Percentiles rank a stretch among this genome's conserved stretches.
Evolutionary conservation across 2,329 filamentous ascomycete species (phyloP).

Genomic region (Trichoderma arundinaceum): DNA sequence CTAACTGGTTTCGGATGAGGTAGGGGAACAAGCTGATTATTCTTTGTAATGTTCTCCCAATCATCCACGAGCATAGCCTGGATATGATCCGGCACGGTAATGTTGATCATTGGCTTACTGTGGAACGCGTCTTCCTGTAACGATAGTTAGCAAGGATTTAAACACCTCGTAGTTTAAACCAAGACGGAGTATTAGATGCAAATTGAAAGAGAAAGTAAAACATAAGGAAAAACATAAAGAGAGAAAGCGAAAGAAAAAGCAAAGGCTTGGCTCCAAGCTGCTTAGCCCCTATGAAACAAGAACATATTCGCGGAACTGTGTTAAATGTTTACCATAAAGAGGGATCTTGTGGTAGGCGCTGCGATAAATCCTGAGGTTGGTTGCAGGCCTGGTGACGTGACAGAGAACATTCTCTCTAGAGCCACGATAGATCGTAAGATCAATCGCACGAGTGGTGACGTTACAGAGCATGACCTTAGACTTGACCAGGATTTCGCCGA

Average conservation of each 20-base stretch:
- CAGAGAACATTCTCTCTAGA: no score
- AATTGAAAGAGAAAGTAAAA: background rate
- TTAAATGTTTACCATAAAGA: background rate
- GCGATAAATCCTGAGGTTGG: no score
- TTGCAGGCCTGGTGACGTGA: no score
- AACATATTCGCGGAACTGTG: background rate
- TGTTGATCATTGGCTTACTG: slow-evolving; percentile 80
- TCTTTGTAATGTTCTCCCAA: slow-evolving; percentile 98
- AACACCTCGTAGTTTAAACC: no score
- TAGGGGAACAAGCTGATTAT: slow-evolving; percentile 84
- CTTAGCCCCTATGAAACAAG: background rate
- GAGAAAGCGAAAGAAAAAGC: background rate
- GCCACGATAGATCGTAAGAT: no score
- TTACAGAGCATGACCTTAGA: background rate
- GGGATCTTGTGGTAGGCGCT: no score
- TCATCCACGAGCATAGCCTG: slow-evolving; percentile 95
- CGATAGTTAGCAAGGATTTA: slow-evolving; percentile 33
- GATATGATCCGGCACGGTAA: slow-evolving; percentile 84
- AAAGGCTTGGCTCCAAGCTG: background rate
- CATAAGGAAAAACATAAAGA: background rate
- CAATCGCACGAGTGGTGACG: no score
- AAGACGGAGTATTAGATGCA: background rate
- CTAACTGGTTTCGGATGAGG: slow-evolving; percentile 78
- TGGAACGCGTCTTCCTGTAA: slow-evolving; percentile 85
- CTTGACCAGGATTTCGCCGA: background rate